Evolutionary conservation across 495 filamentous ascomycete species (phyloP).

Genomic region (Penicillium bovifimosum): DNA sequence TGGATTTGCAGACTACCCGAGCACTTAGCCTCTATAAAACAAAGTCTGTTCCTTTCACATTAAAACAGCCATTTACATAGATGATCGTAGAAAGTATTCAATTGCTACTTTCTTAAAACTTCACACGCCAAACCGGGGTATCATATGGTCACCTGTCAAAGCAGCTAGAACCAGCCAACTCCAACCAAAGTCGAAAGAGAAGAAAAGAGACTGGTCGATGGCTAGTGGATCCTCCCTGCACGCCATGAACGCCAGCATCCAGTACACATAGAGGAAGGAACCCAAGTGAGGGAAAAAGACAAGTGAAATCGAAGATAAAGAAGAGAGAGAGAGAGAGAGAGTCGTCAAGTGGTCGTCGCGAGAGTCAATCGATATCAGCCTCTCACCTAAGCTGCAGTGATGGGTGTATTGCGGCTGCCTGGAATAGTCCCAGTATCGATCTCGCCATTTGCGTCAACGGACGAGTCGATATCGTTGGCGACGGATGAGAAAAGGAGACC

Average conservation of each 20-base stretch:
- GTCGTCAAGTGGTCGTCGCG: conserved; percentile 17
- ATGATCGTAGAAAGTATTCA: neutral
- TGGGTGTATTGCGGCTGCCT: conserved; percentile 22
- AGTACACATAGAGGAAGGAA: neutral
- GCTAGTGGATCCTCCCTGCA: neutral
- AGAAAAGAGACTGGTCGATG: conserved; percentile 6
- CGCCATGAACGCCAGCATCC: conserved; percentile 16
- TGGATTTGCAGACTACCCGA: neutral
- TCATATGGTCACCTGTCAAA: conserved; percentile 25
- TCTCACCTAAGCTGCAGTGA: conserved; percentile 9
- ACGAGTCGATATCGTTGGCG: conserved; percentile 20
- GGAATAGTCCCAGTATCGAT: conserved; percentile 18
- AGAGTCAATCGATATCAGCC: neutral
- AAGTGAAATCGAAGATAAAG: neutral
- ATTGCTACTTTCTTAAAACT: conserved; percentile 6
- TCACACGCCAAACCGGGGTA: conserved; percentile 21
- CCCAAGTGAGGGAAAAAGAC: neutral
- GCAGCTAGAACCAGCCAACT: conserved; percentile 17
- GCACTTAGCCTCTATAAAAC: neutral
- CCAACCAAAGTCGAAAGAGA: conserved; percentile 3
- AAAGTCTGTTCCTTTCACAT: neutral
- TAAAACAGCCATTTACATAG: too few species aligned
- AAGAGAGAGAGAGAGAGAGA: neutral
- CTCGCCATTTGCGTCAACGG: conserved; percentile 18
- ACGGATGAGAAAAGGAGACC: conserved; percentile 32